Conservation (phyloP, 2,329 filamentous ascomycete species). For the Amauroascus niger region DNA sequence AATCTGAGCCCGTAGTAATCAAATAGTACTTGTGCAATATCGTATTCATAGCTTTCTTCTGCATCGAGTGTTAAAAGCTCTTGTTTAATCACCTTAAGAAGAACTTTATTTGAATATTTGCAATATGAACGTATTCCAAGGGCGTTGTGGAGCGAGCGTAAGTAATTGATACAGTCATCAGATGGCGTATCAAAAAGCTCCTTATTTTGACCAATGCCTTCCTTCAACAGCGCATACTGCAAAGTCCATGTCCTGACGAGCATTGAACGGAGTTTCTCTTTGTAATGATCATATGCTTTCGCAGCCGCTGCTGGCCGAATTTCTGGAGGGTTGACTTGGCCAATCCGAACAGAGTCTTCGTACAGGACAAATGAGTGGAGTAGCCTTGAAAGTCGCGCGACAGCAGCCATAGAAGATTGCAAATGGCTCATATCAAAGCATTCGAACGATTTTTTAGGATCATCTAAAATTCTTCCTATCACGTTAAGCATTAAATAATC, state of each 20-base stretch:
- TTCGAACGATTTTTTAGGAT: conserved; percentile 59
- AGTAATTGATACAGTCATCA: conserved; percentile 65
- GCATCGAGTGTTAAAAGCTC: conserved; percentile 69
- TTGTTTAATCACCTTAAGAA: conserved; percentile 78
- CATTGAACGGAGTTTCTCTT: conserved; percentile 71
- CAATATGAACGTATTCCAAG: conserved; percentile 77
- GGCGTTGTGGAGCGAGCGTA: conserved; percentile 73
- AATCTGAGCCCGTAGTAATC: conserved; percentile 76
- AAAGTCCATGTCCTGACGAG: conserved; percentile 81
- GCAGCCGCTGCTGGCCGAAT: conserved; percentile 41
- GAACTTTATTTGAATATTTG: conserved; percentile 73
- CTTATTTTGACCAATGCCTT: conserved; percentile 58
- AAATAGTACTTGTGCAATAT: conserved; percentile 74
- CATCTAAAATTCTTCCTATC: conserved; percentile 58
- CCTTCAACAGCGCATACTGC: conserved; percentile 69
- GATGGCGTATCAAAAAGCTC: conserved; percentile 56
- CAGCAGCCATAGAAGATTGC: conserved; percentile 58
- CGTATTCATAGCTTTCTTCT: conserved; percentile 73
- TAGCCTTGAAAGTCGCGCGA: conserved; percentile 62
- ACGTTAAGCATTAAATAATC: conserved; percentile 66
- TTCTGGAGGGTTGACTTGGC: conserved; percentile 55
- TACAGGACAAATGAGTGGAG: conserved; percentile 71
- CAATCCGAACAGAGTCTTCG: conserved; percentile 76
- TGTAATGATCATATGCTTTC: conserved; percentile 40
- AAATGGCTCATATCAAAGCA: conserved; percentile 75